phyloP scores from a whole-genome alignment of 2,329 filamentous ascomycete species.

The Penicillium griseofulvum region DNA sequence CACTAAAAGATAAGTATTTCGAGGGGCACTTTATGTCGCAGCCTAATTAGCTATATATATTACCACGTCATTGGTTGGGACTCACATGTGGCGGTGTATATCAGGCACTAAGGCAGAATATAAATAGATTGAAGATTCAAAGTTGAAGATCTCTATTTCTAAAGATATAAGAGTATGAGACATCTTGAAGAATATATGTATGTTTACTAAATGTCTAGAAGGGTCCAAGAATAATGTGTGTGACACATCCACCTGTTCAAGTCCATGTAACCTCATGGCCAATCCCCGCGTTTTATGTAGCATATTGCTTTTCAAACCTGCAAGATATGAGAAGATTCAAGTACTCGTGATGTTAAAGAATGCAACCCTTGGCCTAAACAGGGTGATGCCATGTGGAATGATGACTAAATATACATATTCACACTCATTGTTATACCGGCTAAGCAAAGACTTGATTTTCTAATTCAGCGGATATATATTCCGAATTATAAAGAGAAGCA shows the following conservation, averaged over 20 bases:
- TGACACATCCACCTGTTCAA: conserved; percentile 20
- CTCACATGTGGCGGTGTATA: conserved; percentile 12
- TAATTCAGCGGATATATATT: too few relatives aligned
- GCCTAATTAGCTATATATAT: conserved; percentile 19
- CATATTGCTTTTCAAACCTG: too few relatives aligned
- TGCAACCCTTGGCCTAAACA: not conserved
- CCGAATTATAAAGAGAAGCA: too few relatives aligned
- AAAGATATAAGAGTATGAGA: too few relatives aligned
- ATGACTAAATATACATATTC: not conserved
- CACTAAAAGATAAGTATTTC: not conserved
- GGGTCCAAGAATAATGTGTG: conserved; percentile 4
- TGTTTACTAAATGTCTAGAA: not conserved
- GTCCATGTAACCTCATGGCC: not conserved
- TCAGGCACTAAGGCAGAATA: not conserved
- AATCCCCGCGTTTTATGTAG: not conserved
- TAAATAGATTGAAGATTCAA: not conserved
- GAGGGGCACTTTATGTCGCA: conserved; percentile 26
- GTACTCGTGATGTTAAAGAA: conserved; percentile 1
- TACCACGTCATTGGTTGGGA: conserved; percentile 15
- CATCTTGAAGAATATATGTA: not conserved
- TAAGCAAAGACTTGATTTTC: not conserved
- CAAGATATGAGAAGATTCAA: not conserved
- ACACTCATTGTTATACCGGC: not conserved
- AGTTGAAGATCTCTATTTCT: not conserved
- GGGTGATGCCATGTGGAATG: not conserved